Evolutionary conservation across 2,329 filamentous ascomycete genomes (phyloP).

Genomic region (Fusarium anthophilum): DNA sequence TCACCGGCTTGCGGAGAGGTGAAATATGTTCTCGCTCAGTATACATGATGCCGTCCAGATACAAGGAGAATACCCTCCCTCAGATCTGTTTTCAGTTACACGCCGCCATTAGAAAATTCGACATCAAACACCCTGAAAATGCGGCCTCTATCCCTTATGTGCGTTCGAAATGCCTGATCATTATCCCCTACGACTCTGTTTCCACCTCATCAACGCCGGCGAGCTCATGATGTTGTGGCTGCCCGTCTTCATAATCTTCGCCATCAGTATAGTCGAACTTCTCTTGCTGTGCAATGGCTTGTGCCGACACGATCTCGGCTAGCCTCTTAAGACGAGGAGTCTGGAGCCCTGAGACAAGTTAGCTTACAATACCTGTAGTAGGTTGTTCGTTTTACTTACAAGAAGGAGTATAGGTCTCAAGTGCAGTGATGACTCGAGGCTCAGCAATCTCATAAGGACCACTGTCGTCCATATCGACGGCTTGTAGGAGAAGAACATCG

Average conservation of each 20-base stretch:
- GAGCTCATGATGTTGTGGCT: slow-evolving; percentile 57
- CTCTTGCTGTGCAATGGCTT: slow-evolving; percentile 95
- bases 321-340: slow-evolving; percentile 93
- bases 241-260: slow-evolving; percentile 57
- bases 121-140: slow-evolving; percentile 45
- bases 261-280: slow-evolving; percentile 70
- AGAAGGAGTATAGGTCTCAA: slow-evolving; percentile 98
- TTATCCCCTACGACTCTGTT: slow-evolving; percentile 43
- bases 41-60: slow-evolving; percentile 42
- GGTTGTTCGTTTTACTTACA: slow-evolving; percentile 68
- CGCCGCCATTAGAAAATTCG: slow-evolving; percentile 40
- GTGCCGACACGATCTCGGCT: slow-evolving; percentile 97
- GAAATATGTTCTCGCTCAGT: slow-evolving; percentile 26
- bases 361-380: slow-evolving; percentile 37
- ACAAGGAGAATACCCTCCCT: slow-evolving; percentile 25
- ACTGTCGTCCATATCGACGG: slow-evolving; percentile 99
- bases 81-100: slow-evolving; percentile 39
- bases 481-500: slow-evolving; percentile 90
- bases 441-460: slow-evolving; percentile 99
- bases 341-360: slow-evolving; percentile 78
- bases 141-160: slow-evolving; percentile 44
- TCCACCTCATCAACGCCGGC: slow-evolving; percentile 61
- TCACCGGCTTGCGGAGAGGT: slow-evolving; percentile 32
- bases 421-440: slow-evolving; percentile 90
- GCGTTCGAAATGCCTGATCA: slow-evolving; percentile 39